Evolutionary conservation across 2,329 filamentous ascomycete genomes (phyloP).

Genomic region (Colletotrichum trifolii): DNA sequence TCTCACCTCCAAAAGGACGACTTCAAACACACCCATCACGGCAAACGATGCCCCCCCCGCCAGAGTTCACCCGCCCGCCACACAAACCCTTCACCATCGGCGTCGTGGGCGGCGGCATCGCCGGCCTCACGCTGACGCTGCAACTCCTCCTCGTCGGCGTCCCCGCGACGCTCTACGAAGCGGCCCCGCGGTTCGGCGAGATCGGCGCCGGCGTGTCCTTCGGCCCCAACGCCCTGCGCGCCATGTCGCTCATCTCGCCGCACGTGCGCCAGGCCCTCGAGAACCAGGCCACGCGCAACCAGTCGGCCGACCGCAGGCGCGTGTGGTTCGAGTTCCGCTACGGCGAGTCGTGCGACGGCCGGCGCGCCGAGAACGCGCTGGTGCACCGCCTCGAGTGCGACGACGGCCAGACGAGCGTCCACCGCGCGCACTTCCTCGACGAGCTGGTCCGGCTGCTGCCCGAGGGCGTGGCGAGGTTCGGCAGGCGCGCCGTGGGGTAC

Average conservation of each 20-base stretch:
- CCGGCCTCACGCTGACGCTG: conserved; percentile 60
- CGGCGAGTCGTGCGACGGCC: conserved; percentile 36
- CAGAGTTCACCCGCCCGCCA: conserved; percentile 21
- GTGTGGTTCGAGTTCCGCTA: conserved; percentile 38
- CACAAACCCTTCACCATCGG: conserved; percentile 46
- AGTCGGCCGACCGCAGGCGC: conserved; percentile 31
- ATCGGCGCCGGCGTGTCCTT: conserved; percentile 65
- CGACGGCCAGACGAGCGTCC: conserved; percentile 20
- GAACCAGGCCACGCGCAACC: conserved; percentile 38
- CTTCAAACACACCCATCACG: not conserved
- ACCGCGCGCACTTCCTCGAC: conserved; percentile 43
- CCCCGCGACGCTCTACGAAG: conserved; percentile 59
- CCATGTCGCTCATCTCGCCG: conserved; percentile 46
- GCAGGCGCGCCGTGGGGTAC: conserved; percentile 42
- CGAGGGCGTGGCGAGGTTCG: conserved; percentile 39
- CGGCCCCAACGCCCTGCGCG: conserved; percentile 61
- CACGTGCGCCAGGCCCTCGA: conserved; percentile 52
- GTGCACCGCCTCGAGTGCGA: conserved; percentile 24
- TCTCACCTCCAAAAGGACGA: not conserved
- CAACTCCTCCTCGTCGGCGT: conserved; percentile 54
- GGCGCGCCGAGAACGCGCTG: conserved; percentile 18
- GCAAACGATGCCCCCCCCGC: conserved; percentile 23
- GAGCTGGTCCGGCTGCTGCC: conserved; percentile 53
- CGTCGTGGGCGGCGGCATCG: conserved; percentile 64
- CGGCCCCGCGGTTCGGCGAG: conserved; percentile 54